Evolutionary conservation across 2,329 filamentous ascomycete genomes (phyloP).

Genomic region (Diaporthe eres): DNA sequence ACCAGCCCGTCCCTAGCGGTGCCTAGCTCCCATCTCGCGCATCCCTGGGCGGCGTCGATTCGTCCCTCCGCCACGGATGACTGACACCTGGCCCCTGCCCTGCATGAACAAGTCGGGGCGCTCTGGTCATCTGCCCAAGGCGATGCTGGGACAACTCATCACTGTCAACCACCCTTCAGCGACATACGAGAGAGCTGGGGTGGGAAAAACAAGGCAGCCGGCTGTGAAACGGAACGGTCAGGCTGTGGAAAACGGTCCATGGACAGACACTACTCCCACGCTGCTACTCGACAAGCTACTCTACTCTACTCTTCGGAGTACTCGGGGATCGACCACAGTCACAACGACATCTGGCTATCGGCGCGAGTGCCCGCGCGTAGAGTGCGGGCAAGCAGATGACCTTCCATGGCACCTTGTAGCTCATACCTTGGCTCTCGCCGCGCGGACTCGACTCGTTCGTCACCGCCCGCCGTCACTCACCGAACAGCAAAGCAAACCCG

Average conservation of each 20-base stretch:
- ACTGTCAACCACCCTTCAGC: conserved; percentile 34
- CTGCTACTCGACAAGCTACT: background rate
- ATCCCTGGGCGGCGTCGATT: conserved; percentile 12
- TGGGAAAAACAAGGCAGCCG: conserved; percentile 9
- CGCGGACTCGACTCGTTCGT: conserved; percentile 7
- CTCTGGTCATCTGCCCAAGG: conserved; percentile 36
- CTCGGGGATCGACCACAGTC: background rate
- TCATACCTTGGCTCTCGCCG: background rate
- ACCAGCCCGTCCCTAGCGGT: background rate
- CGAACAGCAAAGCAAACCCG: conserved; percentile 3
- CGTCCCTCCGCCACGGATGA: conserved; percentile 34
- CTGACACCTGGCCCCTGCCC: conserved; percentile 36
- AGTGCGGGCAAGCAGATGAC: conserved; percentile 14
- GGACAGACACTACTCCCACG: background rate
- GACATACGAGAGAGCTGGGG: background rate
- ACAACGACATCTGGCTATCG: background rate
- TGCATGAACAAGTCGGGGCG: conserved; percentile 35
- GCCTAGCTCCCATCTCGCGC: conserved; percentile 18
- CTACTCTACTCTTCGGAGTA: background rate
- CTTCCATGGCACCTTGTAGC: background rate
- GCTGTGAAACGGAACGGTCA: background rate
- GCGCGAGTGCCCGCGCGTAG: background rate
- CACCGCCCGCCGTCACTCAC: background rate
- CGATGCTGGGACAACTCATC: conserved; percentile 41
- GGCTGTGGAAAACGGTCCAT: conserved; percentile 16